These are phyloP conservation scores for Fragaria nilgerrensis DNA, from an alignment of 306 rosid species.

Conservation along the genomic window DNA sequence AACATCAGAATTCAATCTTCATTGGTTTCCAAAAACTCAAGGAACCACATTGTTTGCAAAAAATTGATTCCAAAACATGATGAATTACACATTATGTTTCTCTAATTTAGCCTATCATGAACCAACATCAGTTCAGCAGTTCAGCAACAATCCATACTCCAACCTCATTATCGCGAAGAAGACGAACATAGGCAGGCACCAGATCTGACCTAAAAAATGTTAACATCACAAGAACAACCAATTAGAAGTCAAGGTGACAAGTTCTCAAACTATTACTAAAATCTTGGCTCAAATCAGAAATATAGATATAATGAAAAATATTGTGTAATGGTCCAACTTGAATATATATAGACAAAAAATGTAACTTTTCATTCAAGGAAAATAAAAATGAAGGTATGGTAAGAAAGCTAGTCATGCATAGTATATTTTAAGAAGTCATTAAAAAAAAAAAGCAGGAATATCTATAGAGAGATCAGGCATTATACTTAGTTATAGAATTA, in stretches of 20 bases:
- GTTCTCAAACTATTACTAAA: background rate
- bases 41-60: no score
- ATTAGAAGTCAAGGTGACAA: constrained; percentile 3
- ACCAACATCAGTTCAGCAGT: background rate
- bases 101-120: no score
- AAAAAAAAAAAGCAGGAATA: background rate
- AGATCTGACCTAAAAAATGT: constrained; percentile 54
- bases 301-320: background rate
- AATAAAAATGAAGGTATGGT: no score
- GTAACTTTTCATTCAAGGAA: background rate
- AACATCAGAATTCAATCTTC: no score
- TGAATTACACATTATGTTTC: no score
- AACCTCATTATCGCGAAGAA: constrained; percentile 96
- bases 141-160: constrained; percentile 98
- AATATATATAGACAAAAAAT: no score
- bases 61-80: no score
- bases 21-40: no score
- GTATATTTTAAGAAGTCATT: background rate
- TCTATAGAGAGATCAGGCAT: background rate
- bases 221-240: background rate
- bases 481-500: background rate
- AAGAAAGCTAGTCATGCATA: background rate
- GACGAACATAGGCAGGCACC: constrained; percentile 95
- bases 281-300: background rate
- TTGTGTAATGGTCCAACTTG: background rate